These are phyloP conservation scores for Strombidium stylifer DNA, from an alignment of 73 alveolate species.

Conservation along the genomic window DNA sequence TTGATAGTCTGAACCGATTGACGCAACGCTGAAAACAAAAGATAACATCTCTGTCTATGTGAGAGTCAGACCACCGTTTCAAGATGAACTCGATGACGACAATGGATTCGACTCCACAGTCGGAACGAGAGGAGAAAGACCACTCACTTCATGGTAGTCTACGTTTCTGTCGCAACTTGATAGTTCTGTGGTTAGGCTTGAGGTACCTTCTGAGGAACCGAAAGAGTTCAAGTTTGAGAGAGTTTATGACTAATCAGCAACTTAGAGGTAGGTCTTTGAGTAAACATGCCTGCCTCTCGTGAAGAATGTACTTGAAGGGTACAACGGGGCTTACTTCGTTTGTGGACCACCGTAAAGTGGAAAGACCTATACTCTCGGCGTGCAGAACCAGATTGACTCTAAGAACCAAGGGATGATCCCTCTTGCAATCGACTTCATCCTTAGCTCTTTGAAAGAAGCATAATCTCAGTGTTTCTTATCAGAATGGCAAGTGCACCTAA, in stretches of 20 bases:
- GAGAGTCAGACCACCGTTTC: slow-evolving; percentile 49
- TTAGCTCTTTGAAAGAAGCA: slow-evolving; percentile 33
- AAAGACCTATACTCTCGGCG: slow-evolving; percentile 77
- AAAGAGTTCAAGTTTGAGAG: slow-evolving; percentile 41
- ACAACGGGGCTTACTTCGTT: slow-evolving; percentile 72
- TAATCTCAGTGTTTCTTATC: not conserved
- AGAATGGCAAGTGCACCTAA: slow-evolving; percentile 33
- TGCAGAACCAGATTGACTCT: slow-evolving; percentile 14
- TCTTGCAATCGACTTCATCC: slow-evolving; percentile 23
- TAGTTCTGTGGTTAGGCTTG: slow-evolving; percentile 10
- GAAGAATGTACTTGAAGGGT: slow-evolving; percentile 72
- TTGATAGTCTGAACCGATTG: too few species aligned
- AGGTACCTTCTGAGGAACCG: not conserved
- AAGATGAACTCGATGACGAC: slow-evolving; percentile 37
- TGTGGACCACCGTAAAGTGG: slow-evolving; percentile 87
- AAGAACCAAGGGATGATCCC: slow-evolving; percentile 55
- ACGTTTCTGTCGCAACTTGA: too few species aligned
- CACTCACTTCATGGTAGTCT: too few species aligned
- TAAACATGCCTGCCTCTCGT: slow-evolving; percentile 64
- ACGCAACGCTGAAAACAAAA: too few species aligned
- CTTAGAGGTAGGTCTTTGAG: slow-evolving; percentile 66
- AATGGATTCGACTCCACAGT: not conserved
- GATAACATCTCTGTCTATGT: slow-evolving; percentile 29
- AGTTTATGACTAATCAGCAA: slow-evolving; percentile 62
- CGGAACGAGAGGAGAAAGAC: too few species aligned